Evolutionary conservation across 768 basidiomycete species (phyloP), one percentile per base, ranked within the genome.

Genomic region (Agaricus subrufescens): DNA sequence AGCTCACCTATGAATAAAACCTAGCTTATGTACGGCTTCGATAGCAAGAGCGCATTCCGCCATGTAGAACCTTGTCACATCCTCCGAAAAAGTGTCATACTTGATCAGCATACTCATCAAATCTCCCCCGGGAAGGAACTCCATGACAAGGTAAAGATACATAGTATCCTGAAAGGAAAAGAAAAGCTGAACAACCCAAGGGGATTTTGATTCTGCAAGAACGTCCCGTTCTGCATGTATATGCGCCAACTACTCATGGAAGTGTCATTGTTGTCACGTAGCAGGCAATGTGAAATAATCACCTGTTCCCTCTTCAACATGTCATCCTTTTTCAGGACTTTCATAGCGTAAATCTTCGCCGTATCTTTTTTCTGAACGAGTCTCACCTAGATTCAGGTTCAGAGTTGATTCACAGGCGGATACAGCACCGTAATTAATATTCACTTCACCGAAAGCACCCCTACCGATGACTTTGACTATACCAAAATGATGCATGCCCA

Each of bases 91-190:
- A 6, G 96, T 90, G 70, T 98, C 96, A 71, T 99, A 98, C 72
- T 98, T 98, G 87, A 99, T 99, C 63, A 99, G 76, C 96, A 98
- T 99, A 10, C 96, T 98, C 96, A 99, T 98, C 60, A 99, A 77
- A 69, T 99, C 96, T n/a, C 96, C 96, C 44, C 96, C 96, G 37
- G 84, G 83, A 44, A 85, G 77, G 62, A 82, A 82, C 61, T 81
- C 81, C 96, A 99, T 99, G 76, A 99, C 90, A 58, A 99, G 83
- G 74, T 98, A 99, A 27, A 99, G 84, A 67, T 96, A 98, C 51
- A 92, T 75, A 1, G 91, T 84, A 69, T 98, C 97, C 70, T 99
- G 96, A 80, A 98, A 98, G 34, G 95, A 97, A 72, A 97, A 98
- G 78, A 89, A 98, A 15, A 98, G 77, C 65, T 97, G 95, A 2